A percentile compares a stretch with the other conserved stretches of the same genome.
Conservation (phyloP, 176 grass and related monocot species). For the Musa troglodytarum region DNA sequence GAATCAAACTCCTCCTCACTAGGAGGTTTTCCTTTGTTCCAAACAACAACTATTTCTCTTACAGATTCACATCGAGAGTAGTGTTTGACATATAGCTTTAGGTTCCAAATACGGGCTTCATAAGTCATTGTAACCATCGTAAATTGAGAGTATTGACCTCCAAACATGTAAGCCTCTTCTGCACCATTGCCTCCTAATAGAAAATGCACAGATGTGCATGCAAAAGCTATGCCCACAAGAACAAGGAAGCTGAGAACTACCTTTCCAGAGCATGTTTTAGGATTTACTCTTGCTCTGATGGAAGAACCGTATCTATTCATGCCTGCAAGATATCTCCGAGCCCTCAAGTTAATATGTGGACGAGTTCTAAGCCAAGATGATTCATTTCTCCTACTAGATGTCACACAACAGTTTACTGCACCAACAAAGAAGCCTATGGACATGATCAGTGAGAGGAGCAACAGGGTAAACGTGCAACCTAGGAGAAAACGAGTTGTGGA, state of each 20-base stretch:
- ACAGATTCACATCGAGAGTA: constrained; percentile 94
- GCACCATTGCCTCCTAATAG: constrained; percentile 65
- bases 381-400: constrained; percentile 46
- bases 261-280: constrained; percentile 60
- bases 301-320: constrained; percentile 48
- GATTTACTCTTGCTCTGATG: constrained; percentile 52
- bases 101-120: constrained; percentile 87
- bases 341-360: constrained; percentile 58
- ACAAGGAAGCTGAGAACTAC: constrained; percentile 56
- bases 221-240: constrained; percentile 33
- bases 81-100: constrained; percentile 88
- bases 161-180: constrained; percentile 65
- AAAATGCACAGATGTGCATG: constrained; percentile 85
- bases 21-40: constrained; percentile 93
- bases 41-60: constrained; percentile 86
- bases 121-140: constrained; percentile 97
- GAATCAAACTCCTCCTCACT: constrained; percentile 55
- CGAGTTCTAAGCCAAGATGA: constrained; percentile 36
- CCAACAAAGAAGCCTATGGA: constrained; percentile 62
- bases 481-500: constrained; percentile 44
- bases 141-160: constrained; percentile 79
- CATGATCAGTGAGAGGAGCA: constrained; percentile 39
- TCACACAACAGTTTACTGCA: constrained; percentile 39
- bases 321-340: constrained; percentile 45
- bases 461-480: constrained; percentile 44